Evolutionary conservation across 2,329 filamentous ascomycete genomes (phyloP).

Genomic region (Epichloe sylvatica): DNA sequence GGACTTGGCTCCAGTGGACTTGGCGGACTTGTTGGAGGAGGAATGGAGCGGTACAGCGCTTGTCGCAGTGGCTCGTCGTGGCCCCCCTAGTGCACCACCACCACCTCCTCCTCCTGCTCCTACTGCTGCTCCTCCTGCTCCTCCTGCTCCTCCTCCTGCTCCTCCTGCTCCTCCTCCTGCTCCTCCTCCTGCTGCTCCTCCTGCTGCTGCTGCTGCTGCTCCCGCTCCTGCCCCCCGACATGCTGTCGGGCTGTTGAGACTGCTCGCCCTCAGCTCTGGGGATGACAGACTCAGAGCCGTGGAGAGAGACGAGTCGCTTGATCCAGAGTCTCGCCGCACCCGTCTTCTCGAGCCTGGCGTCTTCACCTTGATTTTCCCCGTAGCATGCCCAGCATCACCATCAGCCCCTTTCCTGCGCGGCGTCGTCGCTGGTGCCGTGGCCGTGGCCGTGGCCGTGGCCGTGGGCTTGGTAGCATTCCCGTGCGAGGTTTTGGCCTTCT

Average conservation of each 20-base stretch:
- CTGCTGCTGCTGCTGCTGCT: not conserved
- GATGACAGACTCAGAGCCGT: constrained; percentile 26
- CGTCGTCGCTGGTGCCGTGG: not conserved
- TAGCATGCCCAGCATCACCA: not conserved
- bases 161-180: constrained; percentile 1
- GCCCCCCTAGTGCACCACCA: not conserved
- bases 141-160: not conserved
- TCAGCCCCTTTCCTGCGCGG: constrained; percentile 1
- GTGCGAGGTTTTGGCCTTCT: constrained; percentile 23
- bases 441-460: not conserved
- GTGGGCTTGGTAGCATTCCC: not conserved
- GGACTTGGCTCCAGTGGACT: constrained; percentile 13
- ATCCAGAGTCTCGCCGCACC: constrained; percentile 22
- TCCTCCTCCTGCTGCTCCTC: not conserved
- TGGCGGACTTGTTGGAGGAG: not conserved
- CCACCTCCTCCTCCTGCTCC: not conserved
- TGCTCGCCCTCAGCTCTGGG: constrained; percentile 20
- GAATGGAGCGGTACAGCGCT: not conserved
- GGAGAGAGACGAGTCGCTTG: constrained; percentile 30
- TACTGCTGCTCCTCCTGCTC: constrained; percentile 1
- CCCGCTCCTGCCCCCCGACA: constrained; percentile 1
- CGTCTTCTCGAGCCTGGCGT: constrained; percentile 24
- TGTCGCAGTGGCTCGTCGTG: constrained; percentile 1
- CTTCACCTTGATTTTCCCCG: constrained; percentile 13
- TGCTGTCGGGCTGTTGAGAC: constrained; percentile 4